phyloP scores from a whole-genome alignment of 441 rosid genomes.

The Jatropha multifida region DNA sequence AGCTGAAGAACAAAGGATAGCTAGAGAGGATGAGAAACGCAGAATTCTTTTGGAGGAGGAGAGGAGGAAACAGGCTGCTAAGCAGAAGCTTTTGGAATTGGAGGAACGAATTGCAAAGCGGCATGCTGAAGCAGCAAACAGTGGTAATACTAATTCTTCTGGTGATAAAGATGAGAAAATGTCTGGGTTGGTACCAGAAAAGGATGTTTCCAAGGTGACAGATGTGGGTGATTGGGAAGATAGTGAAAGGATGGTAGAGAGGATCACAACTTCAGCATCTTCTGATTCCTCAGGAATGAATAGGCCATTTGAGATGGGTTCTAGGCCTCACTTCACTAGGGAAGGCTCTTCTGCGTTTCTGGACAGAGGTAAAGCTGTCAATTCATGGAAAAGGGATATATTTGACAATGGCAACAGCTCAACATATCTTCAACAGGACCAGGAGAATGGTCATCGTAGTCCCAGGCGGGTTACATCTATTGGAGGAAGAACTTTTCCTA shows the following conservation, averaged over 20 bases:
- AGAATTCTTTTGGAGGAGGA: conserved; percentile 86
- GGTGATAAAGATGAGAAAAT: conserved; percentile 47
- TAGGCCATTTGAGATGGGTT: conserved; percentile 54
- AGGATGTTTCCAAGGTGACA: conserved; percentile 38
- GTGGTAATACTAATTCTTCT: conserved; percentile 48
- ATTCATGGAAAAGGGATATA: conserved; percentile 74
- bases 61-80: conserved; percentile 95
- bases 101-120: conserved; percentile 92
- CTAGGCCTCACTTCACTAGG: conserved; percentile 49
- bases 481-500: conserved; percentile 49
- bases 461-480: conserved; percentile 50
- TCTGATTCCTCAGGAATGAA: conserved; percentile 62
- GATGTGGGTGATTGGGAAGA: conserved; percentile 87
- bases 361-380: conserved; percentile 58
- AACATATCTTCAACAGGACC: conserved; percentile 44
- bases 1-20: conserved; percentile 82
- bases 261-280: conserved; percentile 71
- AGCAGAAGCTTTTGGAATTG: conserved; percentile 89
- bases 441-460: conserved; percentile 54
- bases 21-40: conserved; percentile 87
- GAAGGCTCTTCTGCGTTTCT: conserved; percentile 51
- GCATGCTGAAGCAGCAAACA: conserved; percentile 55
- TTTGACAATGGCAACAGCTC: conserved; percentile 62
- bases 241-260: conserved; percentile 86
- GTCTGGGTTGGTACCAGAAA: conserved; percentile 46